Percentiles rank a stretch among this genome's conserved stretches.
phyloP scores from a whole-genome alignment of 2,329 filamentous ascomycete species.

The Penicillium aurantiogriseum region DNA sequence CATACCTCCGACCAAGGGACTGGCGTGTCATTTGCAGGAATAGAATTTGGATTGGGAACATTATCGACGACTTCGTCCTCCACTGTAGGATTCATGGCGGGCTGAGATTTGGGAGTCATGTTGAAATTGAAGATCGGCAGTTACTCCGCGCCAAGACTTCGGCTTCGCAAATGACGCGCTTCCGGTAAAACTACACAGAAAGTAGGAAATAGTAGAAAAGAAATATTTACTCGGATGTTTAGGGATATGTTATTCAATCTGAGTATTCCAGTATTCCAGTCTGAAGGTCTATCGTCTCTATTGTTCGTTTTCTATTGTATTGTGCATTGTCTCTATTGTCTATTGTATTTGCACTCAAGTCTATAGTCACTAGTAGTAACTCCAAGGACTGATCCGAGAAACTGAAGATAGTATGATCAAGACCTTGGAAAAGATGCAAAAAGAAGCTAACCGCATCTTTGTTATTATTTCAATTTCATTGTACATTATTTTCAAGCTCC shows the following conservation, averaged over 20 bases:
- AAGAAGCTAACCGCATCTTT: neutral
- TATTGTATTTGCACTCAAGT: neutral
- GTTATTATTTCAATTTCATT: slow-evolving; percentile 7
- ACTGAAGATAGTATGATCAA: too few relatives aligned
- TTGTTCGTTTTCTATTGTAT: neutral
- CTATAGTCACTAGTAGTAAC: neutral
- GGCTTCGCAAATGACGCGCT: slow-evolving; percentile 3
- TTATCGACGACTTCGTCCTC: neutral
- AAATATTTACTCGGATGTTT: too few relatives aligned
- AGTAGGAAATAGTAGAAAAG: neutral
- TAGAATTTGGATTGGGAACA: neutral
- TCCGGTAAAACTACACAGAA: neutral
- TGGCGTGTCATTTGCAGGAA: neutral
- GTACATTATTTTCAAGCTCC: slow-evolving; percentile 1
- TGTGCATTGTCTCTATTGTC: neutral
- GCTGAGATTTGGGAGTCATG: neutral
- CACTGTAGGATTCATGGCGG: slow-evolving; percentile 8
- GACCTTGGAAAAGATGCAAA: neutral
- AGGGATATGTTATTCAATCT: neutral
- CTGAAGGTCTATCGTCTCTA: neutral
- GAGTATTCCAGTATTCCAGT: neutral
- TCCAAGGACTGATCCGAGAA: neutral
- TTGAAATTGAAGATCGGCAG: slow-evolving; percentile 19
- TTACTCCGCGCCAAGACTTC: slow-evolving; percentile 26
- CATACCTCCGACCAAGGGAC: slow-evolving; percentile 26